Base-by-base conservation (phyloP, 345 rosid species). In the Alliaria petiolata region DNA sequence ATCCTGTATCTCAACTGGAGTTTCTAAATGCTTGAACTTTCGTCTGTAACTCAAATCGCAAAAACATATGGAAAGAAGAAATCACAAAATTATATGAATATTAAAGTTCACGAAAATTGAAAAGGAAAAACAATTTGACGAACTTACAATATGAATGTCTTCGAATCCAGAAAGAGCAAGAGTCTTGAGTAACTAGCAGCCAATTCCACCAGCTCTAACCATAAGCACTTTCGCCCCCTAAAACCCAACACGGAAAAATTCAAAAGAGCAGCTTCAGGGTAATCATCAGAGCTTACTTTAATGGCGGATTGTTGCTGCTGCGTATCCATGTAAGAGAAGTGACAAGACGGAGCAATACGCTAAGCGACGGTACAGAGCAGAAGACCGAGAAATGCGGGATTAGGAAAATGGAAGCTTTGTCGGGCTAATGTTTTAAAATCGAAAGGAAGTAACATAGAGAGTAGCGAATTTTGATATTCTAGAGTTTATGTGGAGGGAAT, bases 171-270 rank as follows among this genome's bases (percentile, higher is more conserved):
- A 87, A 49, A 95, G 98, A 72, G 90, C 92, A 22, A 95, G 96
- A 65, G 96, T 92, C 83, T 95, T 95, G 14, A 95, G 93, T 46
- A 95, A 83, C 90, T 95, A 98, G 70, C 99, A 92, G 38, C 99
- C 99, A 75, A 95, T 92, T 35, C 99, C 97, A 47, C 99, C 99
- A 3, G 99, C 99, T 33, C 99, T 98, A 52, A 95, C 98, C 98
- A 95, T 87, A 26, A 95, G 93, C 74, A 95, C 96, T 85, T 88
- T 95, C 79, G 99, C 93, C 62, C 81, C 88, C 99, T 92, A 65
- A 62, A 61, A 80, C 67, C 55, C 19, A 20, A 19, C 17, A 72
- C 39, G 7, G 5, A 14, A 64, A 16, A 54, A n/a, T 45, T 67
- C 58, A 38, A 66, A 75, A 15, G 2, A 54, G 63, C 14, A 38